Evolutionary conservation across 2,329 filamentous ascomycete genomes (phyloP).

Genomic region (Paracoccidioides brasiliensis): DNA sequence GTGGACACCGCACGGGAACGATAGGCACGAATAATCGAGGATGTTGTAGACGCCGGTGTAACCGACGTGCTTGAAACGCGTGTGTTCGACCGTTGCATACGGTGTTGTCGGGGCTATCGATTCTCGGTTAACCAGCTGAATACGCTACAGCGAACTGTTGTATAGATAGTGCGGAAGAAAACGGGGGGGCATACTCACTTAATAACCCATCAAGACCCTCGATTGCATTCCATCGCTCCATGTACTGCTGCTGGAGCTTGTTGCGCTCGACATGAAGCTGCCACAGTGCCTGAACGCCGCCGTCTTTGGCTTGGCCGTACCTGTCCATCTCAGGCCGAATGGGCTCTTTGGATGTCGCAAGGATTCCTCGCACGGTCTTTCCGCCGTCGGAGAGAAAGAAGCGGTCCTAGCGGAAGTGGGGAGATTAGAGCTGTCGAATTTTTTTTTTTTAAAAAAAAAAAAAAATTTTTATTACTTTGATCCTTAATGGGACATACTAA

Average conservation of each 20-base stretch:
- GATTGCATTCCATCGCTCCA: constrained; percentile 35
- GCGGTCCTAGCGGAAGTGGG: not conserved
- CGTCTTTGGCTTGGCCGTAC: constrained; percentile 33
- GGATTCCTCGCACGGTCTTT: constrained; percentile 24
- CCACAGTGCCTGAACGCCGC: constrained; percentile 37
- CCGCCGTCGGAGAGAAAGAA: constrained; percentile 40
- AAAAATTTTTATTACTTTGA: not conserved
- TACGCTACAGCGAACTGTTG: too few species aligned
- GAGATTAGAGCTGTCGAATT: not conserved
- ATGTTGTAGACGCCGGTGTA: constrained; percentile 40
- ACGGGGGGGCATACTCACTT: constrained; percentile 5
- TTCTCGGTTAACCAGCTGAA: not conserved
- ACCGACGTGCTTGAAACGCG: constrained; percentile 36
- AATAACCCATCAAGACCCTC: constrained; percentile 20
- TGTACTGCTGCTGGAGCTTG: constrained; percentile 13
- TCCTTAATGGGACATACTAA: constrained; percentile 21
- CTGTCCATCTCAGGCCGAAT: constrained; percentile 38
- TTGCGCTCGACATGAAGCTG: constrained; percentile 35
- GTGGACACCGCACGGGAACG: constrained; percentile 39
- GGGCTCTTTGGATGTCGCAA: constrained; percentile 15
- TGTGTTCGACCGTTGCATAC: constrained; percentile 30
- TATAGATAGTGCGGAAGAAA: not conserved
- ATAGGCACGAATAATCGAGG: constrained; percentile 43
- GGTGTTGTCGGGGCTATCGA: constrained; percentile 30
- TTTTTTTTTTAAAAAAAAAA: too few species aligned